Percentiles rank a stretch among this genome's conserved stretches.
Evolutionary conservation across 2,329 filamentous ascomycete species (phyloP).

Genomic region (Elsinoe batatas): DNA sequence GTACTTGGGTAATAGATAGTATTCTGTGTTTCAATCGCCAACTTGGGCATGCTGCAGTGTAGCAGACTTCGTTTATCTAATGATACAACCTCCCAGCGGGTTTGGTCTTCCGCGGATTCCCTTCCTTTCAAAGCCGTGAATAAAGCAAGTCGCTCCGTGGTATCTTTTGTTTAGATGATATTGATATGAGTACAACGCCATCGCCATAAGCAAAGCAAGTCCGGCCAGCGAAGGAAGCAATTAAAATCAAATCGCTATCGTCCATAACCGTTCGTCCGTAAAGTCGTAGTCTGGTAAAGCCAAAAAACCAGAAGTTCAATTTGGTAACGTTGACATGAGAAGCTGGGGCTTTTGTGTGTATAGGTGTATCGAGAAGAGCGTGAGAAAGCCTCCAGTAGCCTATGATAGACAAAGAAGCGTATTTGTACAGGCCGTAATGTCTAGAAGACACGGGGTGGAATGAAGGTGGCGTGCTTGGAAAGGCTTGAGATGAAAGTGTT

Average conservation of each 20-base stretch:
- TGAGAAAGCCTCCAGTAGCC: neutral
- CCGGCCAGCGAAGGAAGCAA: conserved; percentile 3
- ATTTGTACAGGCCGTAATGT: conserved; percentile 7
- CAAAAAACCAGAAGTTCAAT: neutral
- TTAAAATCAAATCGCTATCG: conserved; percentile 11
- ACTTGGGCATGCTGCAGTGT: conserved; percentile 2
- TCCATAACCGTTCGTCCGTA: conserved; percentile 13
- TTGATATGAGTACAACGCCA: conserved; percentile 8
- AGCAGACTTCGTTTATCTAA: conserved; percentile 13
- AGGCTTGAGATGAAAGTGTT: conserved; percentile 16
- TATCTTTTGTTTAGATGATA: conserved; percentile 11
- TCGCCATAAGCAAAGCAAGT: neutral
- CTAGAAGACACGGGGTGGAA: conserved; percentile 17
- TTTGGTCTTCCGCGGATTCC: neutral
- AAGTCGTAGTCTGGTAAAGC: conserved; percentile 10
- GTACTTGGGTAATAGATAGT: neutral
- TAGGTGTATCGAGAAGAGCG: neutral
- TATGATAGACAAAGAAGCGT: conserved; percentile 4
- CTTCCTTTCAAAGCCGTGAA: neutral
- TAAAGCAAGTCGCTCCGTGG: conserved; percentile 9
- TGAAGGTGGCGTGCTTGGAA: conserved; percentile 16
- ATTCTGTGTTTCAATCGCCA: neutral
- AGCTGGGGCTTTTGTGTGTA: conserved; percentile 5
- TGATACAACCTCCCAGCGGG: conserved; percentile 2
- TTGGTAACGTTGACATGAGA: conserved; percentile 13